phyloP scores from a whole-genome alignment of 805 yeast genomes.

The Vanderwaltozyma tropicalis region DNA sequence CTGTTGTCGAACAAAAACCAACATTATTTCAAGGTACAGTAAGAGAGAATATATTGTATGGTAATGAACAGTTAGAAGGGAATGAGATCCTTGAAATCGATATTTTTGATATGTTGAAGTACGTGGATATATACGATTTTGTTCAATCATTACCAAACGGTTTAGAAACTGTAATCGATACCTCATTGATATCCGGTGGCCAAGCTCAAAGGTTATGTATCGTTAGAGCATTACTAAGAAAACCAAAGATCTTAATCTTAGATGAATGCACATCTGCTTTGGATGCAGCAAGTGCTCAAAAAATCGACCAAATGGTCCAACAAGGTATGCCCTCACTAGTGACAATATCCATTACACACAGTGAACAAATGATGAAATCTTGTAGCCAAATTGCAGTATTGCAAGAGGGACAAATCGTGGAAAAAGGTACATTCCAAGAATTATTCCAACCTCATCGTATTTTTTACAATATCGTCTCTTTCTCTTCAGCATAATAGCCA shows the following conservation, averaged over 20 bases:
- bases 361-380: slow-evolving; percentile 49
- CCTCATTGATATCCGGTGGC: slow-evolving; percentile 66
- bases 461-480: background rate
- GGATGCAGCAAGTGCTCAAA: slow-evolving; percentile 50
- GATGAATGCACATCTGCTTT: slow-evolving; percentile 90
- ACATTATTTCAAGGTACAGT: slow-evolving; percentile 65
- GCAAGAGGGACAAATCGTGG: slow-evolving; percentile 38
- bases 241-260: slow-evolving; percentile 52
- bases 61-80: slow-evolving; percentile 25
- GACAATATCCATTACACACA: slow-evolving; percentile 65
- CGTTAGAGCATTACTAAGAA: slow-evolving; percentile 66
- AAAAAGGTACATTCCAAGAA: slow-evolving; percentile 33
- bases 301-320: slow-evolving; percentile 41
- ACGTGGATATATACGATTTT: slow-evolving; percentile 45
- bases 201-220: slow-evolving; percentile 80
- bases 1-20: slow-evolving; percentile 71
- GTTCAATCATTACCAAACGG: slow-evolving; percentile 46
- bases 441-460: slow-evolving; percentile 11
- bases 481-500: no score
- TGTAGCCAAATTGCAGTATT: slow-evolving; percentile 44
- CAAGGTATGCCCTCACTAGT: slow-evolving; percentile 33
- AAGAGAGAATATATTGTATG: slow-evolving; percentile 60
- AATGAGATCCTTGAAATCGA: slow-evolving; percentile 27
- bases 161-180: slow-evolving; percentile 48
- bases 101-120: slow-evolving; percentile 32